Conservation (phyloP, 169 alveolate species). For the Eimeria sp. region DNA sequence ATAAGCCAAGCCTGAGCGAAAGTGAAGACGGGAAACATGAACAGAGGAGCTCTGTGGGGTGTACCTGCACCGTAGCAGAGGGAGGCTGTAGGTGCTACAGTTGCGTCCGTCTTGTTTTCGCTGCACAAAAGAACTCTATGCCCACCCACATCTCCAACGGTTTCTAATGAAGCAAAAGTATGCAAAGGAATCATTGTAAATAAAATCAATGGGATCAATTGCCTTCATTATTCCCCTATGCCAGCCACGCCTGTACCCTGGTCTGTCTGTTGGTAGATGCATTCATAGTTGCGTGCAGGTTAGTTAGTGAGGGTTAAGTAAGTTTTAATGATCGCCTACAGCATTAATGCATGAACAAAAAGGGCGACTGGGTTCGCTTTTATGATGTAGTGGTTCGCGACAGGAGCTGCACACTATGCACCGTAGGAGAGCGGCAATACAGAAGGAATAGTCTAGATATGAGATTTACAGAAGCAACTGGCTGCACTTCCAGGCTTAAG, state of each 20-base stretch:
- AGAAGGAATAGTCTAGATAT: no score
- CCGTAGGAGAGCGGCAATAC: no score
- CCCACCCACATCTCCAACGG: neutral
- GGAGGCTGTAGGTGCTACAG: conserved; percentile 26
- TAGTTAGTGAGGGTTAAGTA: neutral
- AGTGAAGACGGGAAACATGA: neutral
- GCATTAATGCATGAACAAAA: neutral
- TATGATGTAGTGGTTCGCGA: neutral
- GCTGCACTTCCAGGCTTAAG: no score
- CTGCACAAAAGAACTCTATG: neutral
- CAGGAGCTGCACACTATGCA: neutral
- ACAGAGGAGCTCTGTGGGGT: neutral
- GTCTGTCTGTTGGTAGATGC: neutral
- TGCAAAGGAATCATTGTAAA: conserved; percentile 7
- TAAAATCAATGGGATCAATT: neutral
- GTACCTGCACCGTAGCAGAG: conserved; percentile 1
- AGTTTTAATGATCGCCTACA: neutral
- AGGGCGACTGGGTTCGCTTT: neutral
- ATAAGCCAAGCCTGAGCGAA: neutral
- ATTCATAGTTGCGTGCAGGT: neutral
- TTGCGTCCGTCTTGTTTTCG: neutral
- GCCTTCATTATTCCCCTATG: neutral
- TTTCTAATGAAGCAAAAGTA: neutral
- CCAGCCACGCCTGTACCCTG: neutral
- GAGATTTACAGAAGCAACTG: no score